A percentile compares a stretch with the other conserved stretches of the same genome.
phyloP scores from a whole-genome alignment of 805 yeast species.

The Barnettozyma sp. region DNA sequence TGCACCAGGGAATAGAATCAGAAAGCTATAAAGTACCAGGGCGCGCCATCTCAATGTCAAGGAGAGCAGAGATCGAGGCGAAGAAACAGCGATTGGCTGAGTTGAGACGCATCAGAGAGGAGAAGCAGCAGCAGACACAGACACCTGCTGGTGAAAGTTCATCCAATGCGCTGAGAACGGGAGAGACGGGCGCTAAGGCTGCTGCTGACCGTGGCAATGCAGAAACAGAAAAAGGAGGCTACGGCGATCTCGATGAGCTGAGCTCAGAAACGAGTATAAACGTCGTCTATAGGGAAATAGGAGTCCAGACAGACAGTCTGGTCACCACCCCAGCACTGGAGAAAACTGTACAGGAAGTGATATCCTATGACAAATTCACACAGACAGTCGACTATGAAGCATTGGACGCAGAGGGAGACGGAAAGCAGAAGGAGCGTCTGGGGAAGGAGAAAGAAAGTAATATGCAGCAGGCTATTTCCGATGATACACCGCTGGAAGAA shows the following conservation, averaged over 20 bases:
- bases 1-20: too few relatives aligned
- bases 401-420: conserved; percentile 3
- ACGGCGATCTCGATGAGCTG: too few relatives aligned
- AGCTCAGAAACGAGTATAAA: too few relatives aligned
- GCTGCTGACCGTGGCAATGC: too few relatives aligned
- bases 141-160: too few relatives aligned
- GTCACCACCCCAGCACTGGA: conserved; percentile 3
- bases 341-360: conserved; percentile 8
- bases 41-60: too few relatives aligned
- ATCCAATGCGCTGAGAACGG: too few relatives aligned
- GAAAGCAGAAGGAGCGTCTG: background rate
- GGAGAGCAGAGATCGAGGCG: conserved; percentile 42
- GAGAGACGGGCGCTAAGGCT: too few relatives aligned
- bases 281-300: conserved; percentile 1
- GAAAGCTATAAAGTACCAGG: too few relatives aligned
- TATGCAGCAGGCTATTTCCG: background rate
- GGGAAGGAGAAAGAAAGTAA: background rate
- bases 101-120: conserved; percentile 41
- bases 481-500: conserved; percentile 4
- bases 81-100: conserved; percentile 45
- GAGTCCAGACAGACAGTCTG: conserved; percentile 1
- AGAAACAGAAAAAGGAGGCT: too few relatives aligned
- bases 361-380: conserved; percentile 24
- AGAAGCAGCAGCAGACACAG: conserved; percentile 14
- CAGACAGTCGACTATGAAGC: conserved; percentile 14